phyloP scores from a whole-genome alignment of 306 rosid genomes.

The Vicia faba region DNA sequence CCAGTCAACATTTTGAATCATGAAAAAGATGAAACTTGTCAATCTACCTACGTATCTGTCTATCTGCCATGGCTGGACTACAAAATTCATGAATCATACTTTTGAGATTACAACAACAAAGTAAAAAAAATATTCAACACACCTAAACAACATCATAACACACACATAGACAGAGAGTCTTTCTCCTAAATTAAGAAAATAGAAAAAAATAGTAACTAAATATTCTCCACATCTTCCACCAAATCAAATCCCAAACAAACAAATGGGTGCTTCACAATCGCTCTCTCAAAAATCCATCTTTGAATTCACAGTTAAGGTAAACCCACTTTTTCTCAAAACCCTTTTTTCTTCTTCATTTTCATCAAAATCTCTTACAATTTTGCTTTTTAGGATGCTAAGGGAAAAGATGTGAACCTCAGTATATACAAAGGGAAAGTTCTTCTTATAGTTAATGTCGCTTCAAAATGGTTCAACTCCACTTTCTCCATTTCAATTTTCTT shows the following conservation, averaged over 20 bases:
- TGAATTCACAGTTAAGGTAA: conserved; percentile 82
- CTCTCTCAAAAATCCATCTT: conserved; percentile 57
- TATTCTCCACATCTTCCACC: neutral
- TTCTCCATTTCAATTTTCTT: neutral
- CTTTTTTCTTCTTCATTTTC: neutral
- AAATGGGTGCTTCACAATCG: conserved; percentile 74
- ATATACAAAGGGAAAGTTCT: conserved; percentile 74
- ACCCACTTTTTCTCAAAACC: neutral
- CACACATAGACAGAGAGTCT: neutral
- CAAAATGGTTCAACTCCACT: conserved; percentile 60
- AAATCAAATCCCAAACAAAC: neutral
- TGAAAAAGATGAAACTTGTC: conserved; percentile 4
- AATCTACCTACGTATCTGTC: neutral
- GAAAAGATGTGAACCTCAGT: conserved; percentile 70
- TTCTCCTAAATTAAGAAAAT: neutral
- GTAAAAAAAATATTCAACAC: neutral
- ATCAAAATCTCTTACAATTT: neutral
- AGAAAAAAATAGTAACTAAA: neutral
- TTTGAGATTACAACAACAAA: neutral
- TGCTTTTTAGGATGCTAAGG: conserved; percentile 58
- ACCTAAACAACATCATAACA: neutral
- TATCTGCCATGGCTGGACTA: conserved; percentile 29
- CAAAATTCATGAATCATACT: neutral
- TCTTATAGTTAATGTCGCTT: conserved; percentile 89
- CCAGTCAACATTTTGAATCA: neutral